phyloP scores from a whole-genome alignment of 2,329 filamentous ascomycete genomes.

The Penicillium sp. region DNA sequence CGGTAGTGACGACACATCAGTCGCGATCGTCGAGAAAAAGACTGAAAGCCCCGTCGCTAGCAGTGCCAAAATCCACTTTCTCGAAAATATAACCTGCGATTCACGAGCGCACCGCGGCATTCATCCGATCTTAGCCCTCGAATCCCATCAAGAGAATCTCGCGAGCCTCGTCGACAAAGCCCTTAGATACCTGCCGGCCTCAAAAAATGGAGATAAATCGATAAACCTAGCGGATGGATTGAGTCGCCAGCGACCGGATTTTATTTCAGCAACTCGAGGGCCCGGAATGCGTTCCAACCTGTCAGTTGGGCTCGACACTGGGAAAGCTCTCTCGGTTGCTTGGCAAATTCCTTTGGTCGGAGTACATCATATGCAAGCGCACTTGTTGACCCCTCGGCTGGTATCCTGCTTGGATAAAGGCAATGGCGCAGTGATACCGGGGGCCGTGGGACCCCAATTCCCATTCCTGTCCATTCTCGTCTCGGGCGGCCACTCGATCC shows the following conservation, averaged over 20 bases:
- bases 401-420: constrained; percentile 59
- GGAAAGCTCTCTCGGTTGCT: constrained; percentile 81
- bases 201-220: constrained; percentile 9
- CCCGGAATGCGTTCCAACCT: constrained; percentile 85
- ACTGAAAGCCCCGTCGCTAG: constrained; percentile 3
- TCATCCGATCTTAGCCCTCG: constrained; percentile 72
- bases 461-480: constrained; percentile 88
- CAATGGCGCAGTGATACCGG: constrained; percentile 8
- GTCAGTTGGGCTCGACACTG: constrained; percentile 74
- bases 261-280: constrained; percentile 85
- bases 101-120: constrained; percentile 75
- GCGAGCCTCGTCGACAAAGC: constrained; percentile 67
- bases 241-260: constrained; percentile 63
- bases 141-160: constrained; percentile 72
- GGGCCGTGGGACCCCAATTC: constrained; percentile 56
- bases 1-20: constrained; percentile 81
- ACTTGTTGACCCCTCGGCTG: constrained; percentile 83
- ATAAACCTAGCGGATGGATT: constrained; percentile 24
- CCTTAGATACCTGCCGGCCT: constrained; percentile 55
- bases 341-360: constrained; percentile 81
- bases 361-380: constrained; percentile 97
- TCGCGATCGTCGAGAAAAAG: constrained; percentile 71
- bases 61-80: constrained; percentile 67
- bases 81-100: constrained; percentile 79
- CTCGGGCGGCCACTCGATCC: constrained; percentile 87